Percentiles rank a stretch among this genome's conserved stretches.
Evolutionary conservation across 2,329 filamentous ascomycete genomes (phyloP).

Genomic region (Fusarium tupiense): DNA sequence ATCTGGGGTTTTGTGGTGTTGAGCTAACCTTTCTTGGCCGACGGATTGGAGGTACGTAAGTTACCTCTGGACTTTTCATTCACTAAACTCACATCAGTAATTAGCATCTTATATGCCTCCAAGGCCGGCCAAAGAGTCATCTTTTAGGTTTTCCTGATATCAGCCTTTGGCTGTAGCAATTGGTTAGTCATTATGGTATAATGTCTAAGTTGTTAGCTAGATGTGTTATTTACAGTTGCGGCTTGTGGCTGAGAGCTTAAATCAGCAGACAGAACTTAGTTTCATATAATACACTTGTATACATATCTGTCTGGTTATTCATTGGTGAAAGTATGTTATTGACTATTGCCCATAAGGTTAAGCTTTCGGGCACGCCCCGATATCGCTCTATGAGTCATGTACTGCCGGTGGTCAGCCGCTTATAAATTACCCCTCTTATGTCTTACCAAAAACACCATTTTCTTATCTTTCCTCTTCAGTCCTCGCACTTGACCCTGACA

Average conservation of each 20-base stretch:
- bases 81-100: background rate
- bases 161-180: background rate
- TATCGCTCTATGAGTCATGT: background rate
- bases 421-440: background rate
- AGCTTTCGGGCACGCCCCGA: background rate
- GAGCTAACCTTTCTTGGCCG: background rate
- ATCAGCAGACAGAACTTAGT: background rate
- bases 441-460: accelerated
- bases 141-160: background rate
- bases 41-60: background rate
- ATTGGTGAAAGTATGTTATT: background rate
- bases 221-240: background rate
- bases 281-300: background rate
- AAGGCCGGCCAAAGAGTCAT: background rate
- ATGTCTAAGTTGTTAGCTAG: background rate
- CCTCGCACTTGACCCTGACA: accelerated
- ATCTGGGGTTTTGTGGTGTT: background rate
- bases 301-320: background rate
- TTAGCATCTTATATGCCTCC: background rate
- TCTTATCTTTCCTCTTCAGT: background rate
- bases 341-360: background rate
- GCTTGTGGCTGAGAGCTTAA: background rate
- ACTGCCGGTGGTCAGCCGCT: background rate
- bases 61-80: background rate
- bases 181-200: background rate